Percentiles rank a stretch among this genome's conserved stretches.
Conservation (phyloP, 352 stramenopile species). For the Phytophthora ohioensis region DNA sequence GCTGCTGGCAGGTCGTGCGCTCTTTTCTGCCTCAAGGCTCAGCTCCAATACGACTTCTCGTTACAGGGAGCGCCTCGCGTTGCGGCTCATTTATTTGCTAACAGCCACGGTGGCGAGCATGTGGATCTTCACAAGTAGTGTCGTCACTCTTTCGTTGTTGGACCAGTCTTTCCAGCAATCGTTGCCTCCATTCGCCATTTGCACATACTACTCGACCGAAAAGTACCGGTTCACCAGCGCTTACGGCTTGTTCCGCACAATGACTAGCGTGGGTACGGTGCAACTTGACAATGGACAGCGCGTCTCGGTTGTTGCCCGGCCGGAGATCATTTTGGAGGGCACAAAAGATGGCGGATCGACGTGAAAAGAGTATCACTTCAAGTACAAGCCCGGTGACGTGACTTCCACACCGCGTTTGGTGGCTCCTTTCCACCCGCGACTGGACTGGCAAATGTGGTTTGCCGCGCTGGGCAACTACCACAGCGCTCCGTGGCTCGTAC, state of each 20-base stretch:
- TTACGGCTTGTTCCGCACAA: conserved; percentile 91
- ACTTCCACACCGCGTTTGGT: conserved; percentile 37
- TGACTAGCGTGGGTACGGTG: conserved; percentile 88
- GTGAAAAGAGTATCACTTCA: conserved; percentile 87
- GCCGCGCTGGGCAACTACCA: conserved; percentile 85
- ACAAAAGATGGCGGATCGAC: conserved; percentile 54
- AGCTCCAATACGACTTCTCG: not conserved
- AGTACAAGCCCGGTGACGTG: conserved; percentile 86
- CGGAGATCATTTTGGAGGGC: conserved; percentile 92
- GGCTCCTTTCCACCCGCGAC: conserved; percentile 68
- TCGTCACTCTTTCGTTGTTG: conserved; percentile 51
- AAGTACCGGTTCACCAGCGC: conserved; percentile 58
- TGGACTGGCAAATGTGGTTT: conserved; percentile 96
- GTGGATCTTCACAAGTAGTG: conserved; percentile 53
- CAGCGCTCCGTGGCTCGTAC: conserved; percentile 87
- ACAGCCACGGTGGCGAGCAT: conserved; percentile 25
- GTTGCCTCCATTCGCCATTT: conserved; percentile 38
- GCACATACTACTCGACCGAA: conserved; percentile 39
- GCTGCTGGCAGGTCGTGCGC: conserved; percentile 45
- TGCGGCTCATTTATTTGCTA: conserved; percentile 44
- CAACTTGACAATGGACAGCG: conserved; percentile 35
- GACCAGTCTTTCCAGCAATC: conserved; percentile 48
- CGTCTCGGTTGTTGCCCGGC: conserved; percentile 75
- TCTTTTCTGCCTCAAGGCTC: not conserved
- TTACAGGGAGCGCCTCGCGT: conserved; percentile 11